A percentile compares a stretch with the other conserved stretches of the same genome.
These are phyloP conservation scores for Leonotis leonurus DNA, from an alignment of 257 asterid species.

Conservation along the genomic window DNA sequence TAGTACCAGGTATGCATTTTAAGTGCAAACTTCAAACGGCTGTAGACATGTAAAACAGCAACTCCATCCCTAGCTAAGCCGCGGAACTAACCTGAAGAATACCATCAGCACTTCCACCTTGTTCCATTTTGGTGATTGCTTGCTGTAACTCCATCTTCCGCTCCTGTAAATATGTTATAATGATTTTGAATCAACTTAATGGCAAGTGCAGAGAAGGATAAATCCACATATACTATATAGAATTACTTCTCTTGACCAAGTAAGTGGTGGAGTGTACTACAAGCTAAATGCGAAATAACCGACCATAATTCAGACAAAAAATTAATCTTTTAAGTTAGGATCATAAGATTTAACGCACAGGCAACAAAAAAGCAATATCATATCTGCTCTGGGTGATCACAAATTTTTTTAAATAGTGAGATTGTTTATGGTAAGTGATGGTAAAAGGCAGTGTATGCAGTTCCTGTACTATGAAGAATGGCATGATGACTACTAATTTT, in stretches of 20 bases:
- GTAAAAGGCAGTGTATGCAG: neutral
- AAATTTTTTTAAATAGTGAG: neutral
- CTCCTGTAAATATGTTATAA: slow-evolving; percentile 46
- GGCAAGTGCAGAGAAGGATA: slow-evolving; percentile 3
- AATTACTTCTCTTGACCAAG: neutral
- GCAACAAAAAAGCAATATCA: neutral
- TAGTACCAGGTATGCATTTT: slow-evolving; percentile 27
- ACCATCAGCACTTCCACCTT: slow-evolving; percentile 99
- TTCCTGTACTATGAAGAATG: neutral
- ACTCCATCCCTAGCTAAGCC: slow-evolving; percentile 3
- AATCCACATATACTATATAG: neutral
- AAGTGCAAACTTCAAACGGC: slow-evolving; percentile 2
- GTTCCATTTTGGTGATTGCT: slow-evolving; percentile 89
- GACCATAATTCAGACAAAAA: neutral
- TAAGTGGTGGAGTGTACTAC: neutral
- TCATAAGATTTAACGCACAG: neutral
- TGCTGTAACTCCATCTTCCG: slow-evolving; percentile 89
- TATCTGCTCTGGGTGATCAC: neutral
- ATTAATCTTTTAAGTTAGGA: neutral
- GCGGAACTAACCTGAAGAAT: slow-evolving; percentile 77
- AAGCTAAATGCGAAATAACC: neutral
- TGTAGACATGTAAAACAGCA: slow-evolving; percentile 5
- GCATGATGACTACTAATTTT: neutral
- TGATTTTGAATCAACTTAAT: slow-evolving; percentile 10
- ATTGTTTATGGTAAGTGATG: neutral